Evolutionary conservation across 208 protist species (phyloP).

Genomic region (Trypanosomatidae sp.): DNA sequence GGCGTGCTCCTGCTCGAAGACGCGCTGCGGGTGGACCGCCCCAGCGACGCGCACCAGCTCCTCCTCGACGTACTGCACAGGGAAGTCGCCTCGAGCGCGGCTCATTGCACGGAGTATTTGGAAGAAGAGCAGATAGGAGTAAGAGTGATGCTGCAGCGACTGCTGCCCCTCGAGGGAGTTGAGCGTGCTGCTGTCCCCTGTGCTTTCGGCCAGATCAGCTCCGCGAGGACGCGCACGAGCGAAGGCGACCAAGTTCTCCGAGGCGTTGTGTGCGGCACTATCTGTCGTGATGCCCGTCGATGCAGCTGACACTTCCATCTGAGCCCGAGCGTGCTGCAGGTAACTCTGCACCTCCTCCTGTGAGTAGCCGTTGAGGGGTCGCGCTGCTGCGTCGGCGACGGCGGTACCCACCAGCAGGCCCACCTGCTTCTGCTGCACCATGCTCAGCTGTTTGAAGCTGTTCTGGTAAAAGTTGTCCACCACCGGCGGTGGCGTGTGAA

Average conservation of each 20-base stretch:
- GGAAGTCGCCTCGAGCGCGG: slow-evolving; percentile 52
- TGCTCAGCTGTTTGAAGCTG: slow-evolving; percentile 87
- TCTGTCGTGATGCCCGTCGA: background rate
- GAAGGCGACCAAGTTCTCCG: too few species aligned
- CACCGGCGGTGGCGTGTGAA: slow-evolving; percentile 16
- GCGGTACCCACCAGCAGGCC: slow-evolving; percentile 70
- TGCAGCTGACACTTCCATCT: background rate
- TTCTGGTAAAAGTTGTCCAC: slow-evolving; percentile 77
- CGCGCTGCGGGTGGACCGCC: slow-evolving; percentile 8
- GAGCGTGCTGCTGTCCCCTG: too few species aligned
- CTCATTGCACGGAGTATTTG: slow-evolving; percentile 70
- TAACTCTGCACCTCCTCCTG: slow-evolving; percentile 33
- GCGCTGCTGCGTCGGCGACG: slow-evolving; percentile 81
- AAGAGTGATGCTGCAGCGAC: too few species aligned
- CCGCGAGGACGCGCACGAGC: too few species aligned
- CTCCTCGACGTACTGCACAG: slow-evolving; percentile 37
- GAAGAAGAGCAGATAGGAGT: slow-evolving; percentile 51
- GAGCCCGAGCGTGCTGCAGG: background rate
- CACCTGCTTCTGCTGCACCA: slow-evolving; percentile 77
- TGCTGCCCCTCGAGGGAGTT: too few species aligned
- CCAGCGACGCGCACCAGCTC: slow-evolving; percentile 38
- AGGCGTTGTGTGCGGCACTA: too few species aligned
- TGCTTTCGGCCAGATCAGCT: too few species aligned
- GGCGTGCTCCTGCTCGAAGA: slow-evolving; percentile 58
- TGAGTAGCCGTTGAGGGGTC: slow-evolving; percentile 42